Base-by-base conservation (phyloP, 2,329 filamentous ascomycete species). In the Macrophomina pseudophaseolina region DNA sequence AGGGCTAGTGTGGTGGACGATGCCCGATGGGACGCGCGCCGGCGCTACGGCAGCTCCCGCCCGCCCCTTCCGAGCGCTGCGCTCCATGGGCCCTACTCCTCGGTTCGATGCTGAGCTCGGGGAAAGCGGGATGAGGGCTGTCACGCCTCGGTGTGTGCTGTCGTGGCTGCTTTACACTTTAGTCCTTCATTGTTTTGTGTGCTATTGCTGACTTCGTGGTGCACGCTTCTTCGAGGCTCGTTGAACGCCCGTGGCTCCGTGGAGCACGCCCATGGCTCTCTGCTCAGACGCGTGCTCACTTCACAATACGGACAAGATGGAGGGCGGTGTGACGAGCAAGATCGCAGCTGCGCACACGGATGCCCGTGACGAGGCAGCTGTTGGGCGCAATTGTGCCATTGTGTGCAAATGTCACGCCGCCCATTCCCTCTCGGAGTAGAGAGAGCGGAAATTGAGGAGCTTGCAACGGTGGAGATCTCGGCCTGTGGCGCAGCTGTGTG, bases 11-110 rank as follows among this genome's bases (percentile, higher is more conserved):
- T 4, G 11, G 7, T 51, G 11, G 28, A 33, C 28, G 14, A 23
- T 23, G 23, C 23, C 23, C 23, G 23, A 23, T 1, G 23, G 23
- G 23, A 23, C 28, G 51, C 52, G 33, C 52, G n/a, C 14, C 52
- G 52, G 32, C 42, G 42, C 46, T n/a, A 38, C 52, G 52, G 52
- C 52, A 54, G 52, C 52, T 54, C 52, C 52, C 52, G 52, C 52
- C 52, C 52, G 52, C 52, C 3, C 33, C 14, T 52, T 32, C 49
- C 49, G 49, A 33, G 28, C 49, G 28, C 16, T 6, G 11, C 1
- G 33, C 4, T 28, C 16, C 5, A 44, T 44, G 8, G 42, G 42
- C 9, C 42, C 42, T 40, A 8, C 11, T 44, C 12, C 9, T 44
- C 16, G 42, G 42, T 14, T n/a, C 16, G 42, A 5, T 44, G 7